phyloP scores from a whole-genome alignment of 768 basidiomycete genomes.

The Podaxis sp. region DNA sequence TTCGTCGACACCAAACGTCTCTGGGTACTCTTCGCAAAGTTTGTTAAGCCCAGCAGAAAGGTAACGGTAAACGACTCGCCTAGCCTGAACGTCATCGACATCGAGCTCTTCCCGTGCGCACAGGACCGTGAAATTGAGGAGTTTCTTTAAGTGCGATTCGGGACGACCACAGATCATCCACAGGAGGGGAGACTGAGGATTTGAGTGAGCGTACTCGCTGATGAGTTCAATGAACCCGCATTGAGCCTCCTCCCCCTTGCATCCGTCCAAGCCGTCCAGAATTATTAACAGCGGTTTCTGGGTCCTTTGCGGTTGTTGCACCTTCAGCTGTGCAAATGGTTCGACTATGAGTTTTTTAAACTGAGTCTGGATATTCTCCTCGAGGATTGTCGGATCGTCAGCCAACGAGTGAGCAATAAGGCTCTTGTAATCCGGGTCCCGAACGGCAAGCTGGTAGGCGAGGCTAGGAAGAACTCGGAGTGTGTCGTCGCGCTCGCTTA shows the following conservation, averaged over 20 bases:
- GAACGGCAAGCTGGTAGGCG: not conserved
- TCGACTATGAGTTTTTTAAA: not conserved
- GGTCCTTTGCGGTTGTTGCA: not conserved
- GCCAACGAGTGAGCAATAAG: not conserved
- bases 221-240: slow-evolving; percentile 6
- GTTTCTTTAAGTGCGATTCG: no score
- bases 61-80: not conserved
- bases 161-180: not conserved
- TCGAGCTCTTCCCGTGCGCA: slow-evolving; percentile 1
- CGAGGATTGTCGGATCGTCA: not conserved
- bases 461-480: not conserved
- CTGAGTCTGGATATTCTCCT: not conserved
- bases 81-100: not conserved
- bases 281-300: not conserved
- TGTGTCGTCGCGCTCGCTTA: not conserved
- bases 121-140: not conserved
- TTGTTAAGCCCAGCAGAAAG: not conserved
- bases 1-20: no score
- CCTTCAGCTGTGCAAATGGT: not conserved
- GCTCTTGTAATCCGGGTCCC: not conserved
- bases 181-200: not conserved
- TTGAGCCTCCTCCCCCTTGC: not conserved
- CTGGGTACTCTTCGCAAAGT: not conserved
- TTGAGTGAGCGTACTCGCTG: not conserved
- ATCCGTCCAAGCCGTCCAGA: not conserved